Base-by-base conservation (phyloP, 441 rosid genomes). In the Monsonia emarginata region DNA sequence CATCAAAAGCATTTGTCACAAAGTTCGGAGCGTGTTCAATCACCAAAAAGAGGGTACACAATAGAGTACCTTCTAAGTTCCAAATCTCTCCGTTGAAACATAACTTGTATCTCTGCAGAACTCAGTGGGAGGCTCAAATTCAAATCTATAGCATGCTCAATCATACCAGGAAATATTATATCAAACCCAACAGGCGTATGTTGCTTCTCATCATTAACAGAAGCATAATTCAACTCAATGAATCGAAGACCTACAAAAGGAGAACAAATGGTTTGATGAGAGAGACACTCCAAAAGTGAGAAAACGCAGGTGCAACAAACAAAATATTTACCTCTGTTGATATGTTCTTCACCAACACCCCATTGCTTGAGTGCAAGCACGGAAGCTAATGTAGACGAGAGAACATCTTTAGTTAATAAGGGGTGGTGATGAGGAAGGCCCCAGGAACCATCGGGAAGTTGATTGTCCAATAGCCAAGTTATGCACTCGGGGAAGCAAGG, bases 371-470 rank as follows among this genome's bases (percentile, higher is more conserved):
- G 50, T 2, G 50, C 50, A 44, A 44, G 19, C 19, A 44, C 19
- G 3, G 50, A 44, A 2, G 50, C 50, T 3, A 44, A 44, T 0
- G 50, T 44, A n/a, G 50, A 44, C 5, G 19, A 44, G 50, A 44
- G 19, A 44, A n/a, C 19, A 0, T 74, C 63, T 63, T 50, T 60
- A 4, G 8, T 31, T 32, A 60, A 28, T 9, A 48, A 60, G 14
- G 24, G 58, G 22, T 59, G 22, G 6, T 0, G n/a, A 16, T 57
- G 32, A 2, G 27, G 36, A 4, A 68, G 58, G 2, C 58, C 64
- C 77, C 73, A 65, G 1, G 70, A 74, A 1, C 77, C 69, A 22
- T 74, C 64, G 11, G 31, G 1, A 8, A 3, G 30, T 59, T 68
- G 63, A 65, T 68, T 59, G 10, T 73, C 31, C 71, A 67, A 5